Evolutionary conservation across 2,329 filamentous ascomycete species (phyloP).

Genomic region (Fusarium guadeloupense): DNA sequence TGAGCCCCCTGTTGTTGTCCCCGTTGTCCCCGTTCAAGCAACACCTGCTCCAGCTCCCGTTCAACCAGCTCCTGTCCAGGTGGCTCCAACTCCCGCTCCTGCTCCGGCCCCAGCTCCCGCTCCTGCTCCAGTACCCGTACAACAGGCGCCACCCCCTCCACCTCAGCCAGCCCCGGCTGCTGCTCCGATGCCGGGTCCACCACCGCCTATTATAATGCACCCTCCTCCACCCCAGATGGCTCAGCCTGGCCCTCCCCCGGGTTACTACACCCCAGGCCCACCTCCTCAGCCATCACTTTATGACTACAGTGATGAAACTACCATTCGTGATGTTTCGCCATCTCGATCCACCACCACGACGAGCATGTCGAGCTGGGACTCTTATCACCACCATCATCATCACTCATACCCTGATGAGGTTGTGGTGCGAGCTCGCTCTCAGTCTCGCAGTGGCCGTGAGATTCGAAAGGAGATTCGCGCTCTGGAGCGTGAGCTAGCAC

Average conservation of each 20-base stretch:
- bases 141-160: slow-evolving; percentile 35
- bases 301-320: slow-evolving; percentile 58
- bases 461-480: slow-evolving; percentile 77
- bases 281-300: slow-evolving; percentile 46
- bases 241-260: slow-evolving; percentile 34
- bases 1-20: slow-evolving; percentile 24
- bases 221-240: slow-evolving; percentile 20
- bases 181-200: slow-evolving; percentile 4
- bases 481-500: slow-evolving; percentile 65
- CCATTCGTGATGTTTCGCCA: slow-evolving; percentile 62
- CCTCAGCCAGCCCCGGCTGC: slow-evolving; percentile 12
- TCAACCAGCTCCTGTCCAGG: slow-evolving; percentile 53
- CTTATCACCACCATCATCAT: slow-evolving; percentile 43
- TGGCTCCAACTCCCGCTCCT: slow-evolving; percentile 35
- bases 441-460: slow-evolving; percentile 64
- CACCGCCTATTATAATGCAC: slow-evolving; percentile 4
- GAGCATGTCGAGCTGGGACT: slow-evolving; percentile 48
- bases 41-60: slow-evolving; percentile 36
- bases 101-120: slow-evolving; percentile 34
- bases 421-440: slow-evolving; percentile 54
- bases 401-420: slow-evolving; percentile 49
- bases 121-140: slow-evolving; percentile 41
- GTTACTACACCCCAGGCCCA: slow-evolving; percentile 46
- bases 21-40: slow-evolving; percentile 27
- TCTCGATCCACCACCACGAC: slow-evolving; percentile 52